Conservation (phyloP, 257 asterid species). For the Datura wrightii region DNA sequence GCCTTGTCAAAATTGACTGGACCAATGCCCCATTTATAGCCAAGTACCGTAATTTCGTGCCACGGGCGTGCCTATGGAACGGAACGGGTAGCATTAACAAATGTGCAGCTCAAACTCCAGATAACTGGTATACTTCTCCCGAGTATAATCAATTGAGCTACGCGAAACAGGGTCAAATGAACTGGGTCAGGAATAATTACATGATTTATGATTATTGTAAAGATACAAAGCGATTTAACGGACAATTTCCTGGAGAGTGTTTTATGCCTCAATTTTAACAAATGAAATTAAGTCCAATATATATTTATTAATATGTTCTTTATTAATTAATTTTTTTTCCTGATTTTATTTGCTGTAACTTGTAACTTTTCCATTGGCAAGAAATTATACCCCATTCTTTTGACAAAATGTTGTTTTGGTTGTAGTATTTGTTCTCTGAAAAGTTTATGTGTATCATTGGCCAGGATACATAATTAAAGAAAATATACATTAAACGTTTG, state of each 20-base stretch:
- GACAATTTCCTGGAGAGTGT: slow-evolving; percentile 66
- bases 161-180: slow-evolving; percentile 47
- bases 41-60: slow-evolving; percentile 49
- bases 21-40: slow-evolving; percentile 63
- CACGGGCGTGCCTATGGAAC: slow-evolving; percentile 50
- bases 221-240: slow-evolving; percentile 50
- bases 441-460: neutral
- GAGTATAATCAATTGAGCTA: slow-evolving; percentile 40
- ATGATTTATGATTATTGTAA: slow-evolving; percentile 74
- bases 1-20: slow-evolving; percentile 73
- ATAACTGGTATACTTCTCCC: slow-evolving; percentile 53
- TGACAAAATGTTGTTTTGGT: neutral
- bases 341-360: neutral
- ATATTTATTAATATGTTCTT: neutral
- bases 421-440: neutral
- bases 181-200: slow-evolving; percentile 47
- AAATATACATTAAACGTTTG: too few species aligned
- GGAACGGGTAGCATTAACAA: slow-evolving; percentile 40
- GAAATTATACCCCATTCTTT: neutral
- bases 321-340: neutral
- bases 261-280: slow-evolving; percentile 47
- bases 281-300: neutral
- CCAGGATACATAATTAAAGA: neutral
- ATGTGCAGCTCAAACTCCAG: slow-evolving; percentile 46
- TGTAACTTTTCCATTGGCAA: neutral